Evolutionary conservation across 1,284 basidiomycete species (phyloP), one percentile per base, ranked within the genome.

Genomic region (Naganishia albida): DNA sequence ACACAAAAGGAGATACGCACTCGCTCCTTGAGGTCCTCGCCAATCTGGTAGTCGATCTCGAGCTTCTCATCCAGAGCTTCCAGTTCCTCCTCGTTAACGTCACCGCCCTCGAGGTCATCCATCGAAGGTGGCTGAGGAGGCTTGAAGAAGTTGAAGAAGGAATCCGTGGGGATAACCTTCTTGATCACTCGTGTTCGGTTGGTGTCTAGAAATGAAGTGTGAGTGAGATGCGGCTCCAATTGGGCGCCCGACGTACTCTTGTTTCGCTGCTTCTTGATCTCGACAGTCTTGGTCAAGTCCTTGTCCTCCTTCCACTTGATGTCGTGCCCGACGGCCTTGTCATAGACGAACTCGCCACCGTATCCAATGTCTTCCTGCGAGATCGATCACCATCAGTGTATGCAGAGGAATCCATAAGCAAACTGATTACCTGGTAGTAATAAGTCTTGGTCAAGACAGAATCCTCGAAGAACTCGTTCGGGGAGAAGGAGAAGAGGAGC

Each of bases 241-340:
- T 4, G 42, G 23, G 10, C 10, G 16, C 2, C 2, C 13, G 23
- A 81, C 87, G 67, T 74, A 94, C 92, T 92, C 85, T 98, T 99
- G 83, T 98, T 98, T 73, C 94, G 84, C 82, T 98, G 95, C 84
- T 97, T 98, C 86, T 97, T 97, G 79, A 97, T 94, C 83, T 98
- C 95, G 73, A 93, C 89, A 82, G 92, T 91, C 82, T 94, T 93
- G 63, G 94, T 98, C 67, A 98, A 83, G 81, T 99, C 92, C 83
- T 95, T 95, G 74, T 96, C 95, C 78, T 93, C 93, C 82, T 95
- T 96, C 95, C 95, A 98, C 77, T 89, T 87, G 81, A 99, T 94
- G 75, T 88, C 85, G 65, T 87, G 88, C 20, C 93, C 94, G 74
- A 90, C 87, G 63, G 94, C 92, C 70, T 87, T 88, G 83, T 96